Evolutionary conservation across 208 protist species (phyloP), one percentile per base, ranked within the genome.

Genomic region (Crithidia sp.): DNA sequence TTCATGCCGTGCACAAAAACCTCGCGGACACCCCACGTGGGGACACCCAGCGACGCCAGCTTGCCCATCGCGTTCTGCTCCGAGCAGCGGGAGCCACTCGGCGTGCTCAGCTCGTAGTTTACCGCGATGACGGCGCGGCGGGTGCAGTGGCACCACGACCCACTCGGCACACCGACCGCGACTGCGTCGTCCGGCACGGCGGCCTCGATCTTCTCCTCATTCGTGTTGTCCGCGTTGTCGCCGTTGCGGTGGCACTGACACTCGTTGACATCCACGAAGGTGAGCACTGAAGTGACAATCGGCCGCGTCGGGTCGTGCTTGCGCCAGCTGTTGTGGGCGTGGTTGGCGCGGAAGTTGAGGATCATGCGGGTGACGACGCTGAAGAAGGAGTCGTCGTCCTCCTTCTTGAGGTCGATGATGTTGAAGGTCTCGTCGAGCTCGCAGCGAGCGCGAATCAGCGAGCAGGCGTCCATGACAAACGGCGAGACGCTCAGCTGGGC

Each of bases 61-160:
- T 92, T 91, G 7, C 90, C 93, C 82, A 97, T 87, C 55, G 81
- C 90, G 57, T 97, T 97, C 81, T 97, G 93, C 79, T 97, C 90
- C 12, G 90, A 95, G 76, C 93, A 97, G 37, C 93, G 84, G 36
- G 93, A 97, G 5, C 93, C 93, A 58, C 88, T 95, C 17, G 93
- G 93, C 3, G 93, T 97, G 71, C 86, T 94, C n/a, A 97, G 88
- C 71, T 95, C 90, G 71, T 97, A 97, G 73, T 97, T 97, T 16
- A 97, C 87, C 16, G 84, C 89, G 5, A 95, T 81, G n/a, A 87
- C 90, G 59, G 77, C 86, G 45, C 70, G 67, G 12, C 93, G 89
- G 4, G 70, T 50, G 69, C 93, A 97, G 58, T 41, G 56, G 71
- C 93, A 97, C 93, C 93, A 97, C 52, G 89, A 86, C 37, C 77